These are phyloP conservation scores for Phytophthora uliginosa DNA, from an alignment of 352 stramenopile species.

Conservation along the genomic window DNA sequence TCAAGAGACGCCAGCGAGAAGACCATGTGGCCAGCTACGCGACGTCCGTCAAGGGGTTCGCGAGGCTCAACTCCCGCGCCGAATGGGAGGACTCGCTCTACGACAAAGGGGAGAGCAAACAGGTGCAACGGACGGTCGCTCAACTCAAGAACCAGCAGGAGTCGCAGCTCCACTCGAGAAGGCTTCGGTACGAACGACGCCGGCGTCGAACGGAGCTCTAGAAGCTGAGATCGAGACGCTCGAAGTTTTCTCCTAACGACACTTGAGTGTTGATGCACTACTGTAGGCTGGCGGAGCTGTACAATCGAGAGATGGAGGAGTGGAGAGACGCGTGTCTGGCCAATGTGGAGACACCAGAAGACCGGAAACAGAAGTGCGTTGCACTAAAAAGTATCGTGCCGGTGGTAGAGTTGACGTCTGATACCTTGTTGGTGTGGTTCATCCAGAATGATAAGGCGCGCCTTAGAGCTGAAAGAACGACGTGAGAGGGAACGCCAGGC, in stretches of 20 bases:
- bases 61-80: conserved; percentile 63
- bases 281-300: conserved; percentile 71
- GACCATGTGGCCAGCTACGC: conserved; percentile 65
- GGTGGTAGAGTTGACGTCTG: background rate
- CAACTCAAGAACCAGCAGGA: conserved; percentile 84
- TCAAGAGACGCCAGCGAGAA: conserved; percentile 80
- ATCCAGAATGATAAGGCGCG: conserved; percentile 78
- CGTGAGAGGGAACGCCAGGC: conserved; percentile 67
- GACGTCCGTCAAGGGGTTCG: conserved; percentile 61
- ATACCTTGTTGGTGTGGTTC: background rate
- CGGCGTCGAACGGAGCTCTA: background rate
- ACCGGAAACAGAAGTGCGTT: conserved; percentile 79
- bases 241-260: background rate
- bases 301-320: conserved; percentile 81
- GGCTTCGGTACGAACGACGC: conserved; percentile 44
- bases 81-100: conserved; percentile 80
- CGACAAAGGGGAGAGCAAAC: conserved; percentile 56
- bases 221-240: background rate
- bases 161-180: conserved; percentile 72
- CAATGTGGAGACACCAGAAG: conserved; percentile 83
- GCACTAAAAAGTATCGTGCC: background rate
- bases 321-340: conserved; percentile 74
- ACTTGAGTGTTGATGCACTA: too few relatives aligned
- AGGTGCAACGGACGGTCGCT: conserved; percentile 53
- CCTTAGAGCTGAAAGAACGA: conserved; percentile 74